Conservation (phyloP, 1,284 basidiomycete genomes). For the Volvariella surrecta region DNA sequence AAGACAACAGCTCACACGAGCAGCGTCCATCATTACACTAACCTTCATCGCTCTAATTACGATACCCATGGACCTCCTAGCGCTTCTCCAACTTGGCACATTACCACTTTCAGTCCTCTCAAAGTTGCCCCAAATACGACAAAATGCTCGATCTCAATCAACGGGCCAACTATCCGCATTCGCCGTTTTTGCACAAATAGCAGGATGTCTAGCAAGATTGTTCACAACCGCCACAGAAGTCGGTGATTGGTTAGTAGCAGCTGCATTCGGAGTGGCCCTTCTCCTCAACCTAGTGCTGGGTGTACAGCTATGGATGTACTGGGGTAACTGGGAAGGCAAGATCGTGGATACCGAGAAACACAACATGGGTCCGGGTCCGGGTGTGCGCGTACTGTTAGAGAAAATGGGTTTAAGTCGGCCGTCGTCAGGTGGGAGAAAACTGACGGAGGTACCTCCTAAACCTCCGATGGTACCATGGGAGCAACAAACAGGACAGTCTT, state of each 20-base stretch:
- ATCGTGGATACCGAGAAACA: too few relatives aligned
- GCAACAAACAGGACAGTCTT: too few relatives aligned
- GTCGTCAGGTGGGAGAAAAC: too few relatives aligned
- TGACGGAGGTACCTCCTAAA: too few relatives aligned
- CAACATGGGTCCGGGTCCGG: too few relatives aligned
- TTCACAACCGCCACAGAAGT: slow-evolving; percentile 77
- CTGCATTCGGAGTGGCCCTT: slow-evolving; percentile 63
- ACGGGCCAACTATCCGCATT: slow-evolving; percentile 78
- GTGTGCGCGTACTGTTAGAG: too few relatives aligned
- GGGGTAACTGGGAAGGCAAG: slow-evolving; percentile 30
- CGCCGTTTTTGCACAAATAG: slow-evolving; percentile 63
- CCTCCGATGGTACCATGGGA: too few relatives aligned
- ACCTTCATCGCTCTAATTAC: slow-evolving; percentile 12
- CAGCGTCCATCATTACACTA: slow-evolving; percentile 32
- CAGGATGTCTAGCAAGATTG: slow-evolving; percentile 68
- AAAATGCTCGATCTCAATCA: slow-evolving; percentile 54
- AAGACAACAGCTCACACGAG: slow-evolving; percentile 19
- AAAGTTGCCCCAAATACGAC: slow-evolving; percentile 69
- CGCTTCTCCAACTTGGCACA: slow-evolving; percentile 55
- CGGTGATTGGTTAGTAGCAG: slow-evolving; percentile 58
- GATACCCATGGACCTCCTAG: slow-evolving; percentile 32
- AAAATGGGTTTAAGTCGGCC: too few relatives aligned
- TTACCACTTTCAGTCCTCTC: slow-evolving; percentile 67
- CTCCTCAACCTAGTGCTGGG: slow-evolving; percentile 64
- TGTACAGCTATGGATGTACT: slow-evolving; percentile 63